phyloP scores from a whole-genome alignment of 2,329 filamentous ascomycete genomes.

The Scorias spongiosa region DNA sequence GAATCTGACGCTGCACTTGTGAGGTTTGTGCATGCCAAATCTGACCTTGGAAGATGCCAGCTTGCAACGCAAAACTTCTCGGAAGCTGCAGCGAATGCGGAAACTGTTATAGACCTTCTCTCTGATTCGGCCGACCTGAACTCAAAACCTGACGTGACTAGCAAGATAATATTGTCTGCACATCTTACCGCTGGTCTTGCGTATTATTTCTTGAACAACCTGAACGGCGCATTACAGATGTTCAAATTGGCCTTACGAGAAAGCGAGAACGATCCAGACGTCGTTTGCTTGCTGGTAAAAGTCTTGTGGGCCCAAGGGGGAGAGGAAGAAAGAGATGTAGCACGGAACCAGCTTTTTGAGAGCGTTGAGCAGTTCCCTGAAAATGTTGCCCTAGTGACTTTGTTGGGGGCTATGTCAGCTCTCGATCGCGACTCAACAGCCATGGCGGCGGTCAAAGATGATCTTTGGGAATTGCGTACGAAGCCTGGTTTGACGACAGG shows the following conservation, averaged over 20 bases:
- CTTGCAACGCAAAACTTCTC: slow-evolving; percentile 53
- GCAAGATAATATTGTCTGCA: slow-evolving; percentile 62
- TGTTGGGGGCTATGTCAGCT: slow-evolving; percentile 72
- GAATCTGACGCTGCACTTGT: slow-evolving; percentile 62
- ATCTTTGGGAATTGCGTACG: slow-evolving; percentile 58
- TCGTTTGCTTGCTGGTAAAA: slow-evolving; percentile 75
- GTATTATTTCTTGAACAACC: slow-evolving; percentile 53
- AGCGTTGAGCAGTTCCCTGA: slow-evolving; percentile 58
- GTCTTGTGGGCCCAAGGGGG: slow-evolving; percentile 84
- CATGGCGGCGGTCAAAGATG: slow-evolving; percentile 63
- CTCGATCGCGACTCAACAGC: slow-evolving; percentile 67
- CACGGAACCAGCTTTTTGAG: slow-evolving; percentile 64
- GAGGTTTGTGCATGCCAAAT: slow-evolving; percentile 66
- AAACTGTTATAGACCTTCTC: slow-evolving; percentile 64
- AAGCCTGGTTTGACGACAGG: slow-evolving; percentile 45
- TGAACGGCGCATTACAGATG: slow-evolving; percentile 57
- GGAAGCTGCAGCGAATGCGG: slow-evolving; percentile 62
- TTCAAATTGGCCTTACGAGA: slow-evolving; percentile 71
- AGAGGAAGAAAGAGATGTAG: slow-evolving; percentile 56
- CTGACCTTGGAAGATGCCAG: slow-evolving; percentile 72
- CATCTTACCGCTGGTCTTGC: slow-evolving; percentile 77
- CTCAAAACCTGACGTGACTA: slow-evolving; percentile 48
- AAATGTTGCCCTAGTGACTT: slow-evolving; percentile 64
- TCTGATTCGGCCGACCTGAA: slow-evolving; percentile 51
- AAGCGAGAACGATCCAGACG: slow-evolving; percentile 61